Conservation (phyloP, 2,329 filamentous ascomycete genomes). For the Thermochaetoides dissita region DNA sequence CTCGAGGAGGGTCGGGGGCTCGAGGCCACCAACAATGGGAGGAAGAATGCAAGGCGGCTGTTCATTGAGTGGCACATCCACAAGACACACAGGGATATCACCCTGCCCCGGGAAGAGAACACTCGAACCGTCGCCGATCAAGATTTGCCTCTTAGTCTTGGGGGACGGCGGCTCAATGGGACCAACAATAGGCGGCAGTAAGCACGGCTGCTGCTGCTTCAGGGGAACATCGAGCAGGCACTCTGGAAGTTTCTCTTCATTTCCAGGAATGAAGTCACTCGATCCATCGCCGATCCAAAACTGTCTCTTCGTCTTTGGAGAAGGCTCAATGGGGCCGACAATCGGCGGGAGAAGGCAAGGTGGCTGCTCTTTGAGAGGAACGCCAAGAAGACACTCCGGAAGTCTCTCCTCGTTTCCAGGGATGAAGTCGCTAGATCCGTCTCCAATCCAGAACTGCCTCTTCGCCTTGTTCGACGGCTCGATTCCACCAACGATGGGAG, state of each 20-base stretch:
- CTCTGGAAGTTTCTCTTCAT: background rate
- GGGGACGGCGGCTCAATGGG: background rate
- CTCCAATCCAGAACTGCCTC: background rate
- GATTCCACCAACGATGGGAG: constrained; percentile 12
- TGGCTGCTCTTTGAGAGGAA: background rate
- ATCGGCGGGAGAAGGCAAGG: constrained; percentile 7
- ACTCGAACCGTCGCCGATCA: constrained; percentile 3
- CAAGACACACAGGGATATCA: constrained; percentile 6
- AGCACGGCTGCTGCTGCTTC: background rate
- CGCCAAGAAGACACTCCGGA: background rate
- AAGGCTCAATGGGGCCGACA: constrained; percentile 11
- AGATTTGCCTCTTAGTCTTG: constrained; percentile 6
- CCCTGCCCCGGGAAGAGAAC: constrained; percentile 9
- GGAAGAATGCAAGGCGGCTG: constrained; percentile 12
- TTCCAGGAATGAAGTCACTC: background rate
- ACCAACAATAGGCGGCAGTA: background rate
- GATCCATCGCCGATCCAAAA: background rate
- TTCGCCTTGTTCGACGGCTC: constrained; percentile 1
- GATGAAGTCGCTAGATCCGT: background rate
- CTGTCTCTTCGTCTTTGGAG: constrained; percentile 5
- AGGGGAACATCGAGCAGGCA: background rate
- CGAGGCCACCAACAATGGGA: constrained; percentile 9
- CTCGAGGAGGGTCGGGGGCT: constrained; percentile 9
- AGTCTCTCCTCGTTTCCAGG: background rate
- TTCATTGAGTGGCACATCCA: constrained; percentile 6